Conservation (phyloP, 495 filamentous ascomycete genomes). For the Aspergillus bertholletiae region DNA sequence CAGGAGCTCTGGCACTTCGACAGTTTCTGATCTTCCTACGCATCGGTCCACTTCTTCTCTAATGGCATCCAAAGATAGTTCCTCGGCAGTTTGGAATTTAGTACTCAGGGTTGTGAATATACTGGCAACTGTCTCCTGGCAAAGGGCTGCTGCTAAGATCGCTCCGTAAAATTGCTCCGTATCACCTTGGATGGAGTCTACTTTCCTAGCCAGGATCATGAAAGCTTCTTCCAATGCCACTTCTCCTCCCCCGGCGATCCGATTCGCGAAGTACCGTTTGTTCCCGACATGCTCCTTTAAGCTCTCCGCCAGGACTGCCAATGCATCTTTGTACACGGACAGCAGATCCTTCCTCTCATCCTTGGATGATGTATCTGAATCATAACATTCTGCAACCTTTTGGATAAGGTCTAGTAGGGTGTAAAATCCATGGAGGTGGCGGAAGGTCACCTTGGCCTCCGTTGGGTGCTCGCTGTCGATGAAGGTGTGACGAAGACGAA, state of each 20-base stretch:
- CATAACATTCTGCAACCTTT: constrained; percentile 68
- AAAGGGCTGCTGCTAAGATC: constrained; percentile 77
- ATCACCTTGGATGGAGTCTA: constrained; percentile 46
- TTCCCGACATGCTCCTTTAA: constrained; percentile 83
- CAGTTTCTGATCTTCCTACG: constrained; percentile 37
- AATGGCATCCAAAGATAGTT: constrained; percentile 17
- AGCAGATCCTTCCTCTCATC: constrained; percentile 61
- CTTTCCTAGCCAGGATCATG: constrained; percentile 55
- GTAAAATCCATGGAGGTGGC: constrained; percentile 77
- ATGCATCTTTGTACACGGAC: constrained; percentile 63
- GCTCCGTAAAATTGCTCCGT: constrained; percentile 77
- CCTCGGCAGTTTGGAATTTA: constrained; percentile 19
- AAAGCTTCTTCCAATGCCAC: constrained; percentile 68
- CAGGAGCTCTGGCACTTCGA: constrained; percentile 39
- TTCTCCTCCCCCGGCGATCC: constrained; percentile 73
- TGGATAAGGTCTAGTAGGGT: constrained; percentile 63
- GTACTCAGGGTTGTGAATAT: constrained; percentile 32
- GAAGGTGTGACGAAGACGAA: constrained; percentile 53
- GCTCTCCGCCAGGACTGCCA: constrained; percentile 70
- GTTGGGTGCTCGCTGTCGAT: constrained; percentile 46
- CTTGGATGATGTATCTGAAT: constrained; percentile 45
- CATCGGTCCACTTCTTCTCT: constrained; percentile 30
- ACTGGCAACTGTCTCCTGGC: constrained; percentile 63
- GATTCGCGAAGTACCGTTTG: constrained; percentile 74
- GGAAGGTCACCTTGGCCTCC: constrained; percentile 72